Conservation (phyloP, 2,329 filamentous ascomycete genomes). For the Geosmithia flava region DNA sequence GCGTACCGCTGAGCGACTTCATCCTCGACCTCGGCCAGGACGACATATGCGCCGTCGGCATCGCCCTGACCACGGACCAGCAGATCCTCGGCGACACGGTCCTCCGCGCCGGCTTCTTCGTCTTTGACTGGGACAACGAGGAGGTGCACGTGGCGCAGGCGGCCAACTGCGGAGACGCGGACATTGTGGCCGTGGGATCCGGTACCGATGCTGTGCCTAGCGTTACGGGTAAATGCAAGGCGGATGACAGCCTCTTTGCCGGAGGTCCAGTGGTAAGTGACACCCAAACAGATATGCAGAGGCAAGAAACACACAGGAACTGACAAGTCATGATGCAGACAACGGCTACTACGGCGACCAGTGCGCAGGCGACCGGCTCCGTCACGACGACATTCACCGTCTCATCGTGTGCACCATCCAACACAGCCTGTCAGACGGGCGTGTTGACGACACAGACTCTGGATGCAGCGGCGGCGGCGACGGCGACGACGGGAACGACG, state of each 20-base stretch:
- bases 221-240: constrained; percentile 21
- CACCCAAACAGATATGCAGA: background rate
- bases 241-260: constrained; percentile 10
- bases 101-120: constrained; percentile 30
- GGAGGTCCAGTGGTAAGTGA: constrained; percentile 1
- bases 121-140: constrained; percentile 32
- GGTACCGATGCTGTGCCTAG: constrained; percentile 18
- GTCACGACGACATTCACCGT: constrained; percentile 12
- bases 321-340: too few species aligned
- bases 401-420: constrained; percentile 11
- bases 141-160: constrained; percentile 27
- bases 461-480: background rate
- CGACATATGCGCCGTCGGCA: constrained; percentile 27
- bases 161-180: constrained; percentile 22
- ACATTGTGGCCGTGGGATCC: constrained; percentile 22
- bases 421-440: constrained; percentile 8
- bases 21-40: constrained; percentile 28
- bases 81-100: constrained; percentile 31
- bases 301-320: too few species aligned
- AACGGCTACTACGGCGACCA: background rate
- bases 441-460: constrained; percentile 10
- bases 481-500: background rate
- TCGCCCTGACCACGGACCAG: constrained; percentile 24
- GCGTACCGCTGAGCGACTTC: constrained; percentile 33
- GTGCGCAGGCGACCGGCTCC: constrained; percentile 4